These are phyloP conservation scores for Rhodocollybia butyracea DNA, from an alignment of 768 basidiomycete genomes.

Conservation along the genomic window DNA sequence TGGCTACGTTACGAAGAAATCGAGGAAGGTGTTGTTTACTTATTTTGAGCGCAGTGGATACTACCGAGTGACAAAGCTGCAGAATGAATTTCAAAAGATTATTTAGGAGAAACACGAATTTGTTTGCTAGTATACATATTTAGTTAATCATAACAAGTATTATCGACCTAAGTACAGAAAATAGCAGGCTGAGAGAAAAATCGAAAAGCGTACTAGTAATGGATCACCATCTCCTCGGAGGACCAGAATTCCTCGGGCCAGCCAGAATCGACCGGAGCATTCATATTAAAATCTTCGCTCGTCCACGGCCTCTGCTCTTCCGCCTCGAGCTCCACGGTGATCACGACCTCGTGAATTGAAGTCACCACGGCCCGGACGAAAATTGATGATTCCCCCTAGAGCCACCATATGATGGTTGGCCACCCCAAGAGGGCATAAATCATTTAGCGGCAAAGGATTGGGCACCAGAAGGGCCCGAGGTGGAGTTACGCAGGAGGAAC, in stretches of 20 bases:
- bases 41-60: too few relatives aligned
- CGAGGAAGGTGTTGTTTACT: too few relatives aligned
- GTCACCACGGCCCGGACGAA: slow-evolving; percentile 17
- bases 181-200: too few relatives aligned
- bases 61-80: too few relatives aligned
- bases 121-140: too few relatives aligned
- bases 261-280: slow-evolving; percentile 48
- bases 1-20: too few relatives aligned
- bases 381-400: slow-evolving; percentile 28
- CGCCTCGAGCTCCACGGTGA: slow-evolving; percentile 28
- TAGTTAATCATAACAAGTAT: too few relatives aligned
- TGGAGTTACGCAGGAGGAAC: slow-evolving; percentile 10
- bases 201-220: too few relatives aligned
- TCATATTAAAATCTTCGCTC: slow-evolving; percentile 25
- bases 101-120: too few relatives aligned
- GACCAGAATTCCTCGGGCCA: slow-evolving; percentile 41
- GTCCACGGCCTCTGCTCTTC: slow-evolving; percentile 19
- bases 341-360: slow-evolving; percentile 28
- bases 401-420: slow-evolving; percentile 22
- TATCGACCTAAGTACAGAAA: too few relatives aligned
- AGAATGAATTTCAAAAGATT: too few relatives aligned
- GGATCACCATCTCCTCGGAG: slow-evolving; percentile 17
- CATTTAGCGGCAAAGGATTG: slow-evolving; percentile 9
- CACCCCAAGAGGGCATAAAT: slow-evolving; percentile 4
- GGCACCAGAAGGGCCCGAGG: slow-evolving; percentile 12